These are phyloP conservation scores for Naganishia onofrii DNA, from an alignment of 768 basidiomycete species.

Conservation along the genomic window DNA sequence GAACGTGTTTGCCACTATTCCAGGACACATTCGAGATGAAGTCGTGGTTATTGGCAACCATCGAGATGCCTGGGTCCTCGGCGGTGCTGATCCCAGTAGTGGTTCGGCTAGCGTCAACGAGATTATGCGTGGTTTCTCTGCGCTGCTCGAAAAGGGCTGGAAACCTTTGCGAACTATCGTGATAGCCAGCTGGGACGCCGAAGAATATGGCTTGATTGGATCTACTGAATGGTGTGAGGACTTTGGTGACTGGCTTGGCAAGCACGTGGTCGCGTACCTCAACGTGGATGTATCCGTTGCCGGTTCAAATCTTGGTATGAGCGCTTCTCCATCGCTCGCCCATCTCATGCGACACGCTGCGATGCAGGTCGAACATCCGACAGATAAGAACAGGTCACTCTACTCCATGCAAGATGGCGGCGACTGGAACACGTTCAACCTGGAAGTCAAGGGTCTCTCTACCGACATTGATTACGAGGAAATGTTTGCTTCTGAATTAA, in stretches of 20 bases:
- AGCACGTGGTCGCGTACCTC: conserved; percentile 79
- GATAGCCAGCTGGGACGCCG: conserved; percentile 73
- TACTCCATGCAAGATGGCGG: conserved; percentile 77
- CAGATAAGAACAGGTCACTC: conserved; percentile 62
- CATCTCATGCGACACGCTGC: conserved; percentile 70
- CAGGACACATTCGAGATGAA: conserved; percentile 78
- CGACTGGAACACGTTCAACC: conserved; percentile 52
- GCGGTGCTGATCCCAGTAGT: conserved; percentile 57
- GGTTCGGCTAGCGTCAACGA: conserved; percentile 78
- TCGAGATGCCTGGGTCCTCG: conserved; percentile 78
- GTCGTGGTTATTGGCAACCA: conserved; percentile 84
- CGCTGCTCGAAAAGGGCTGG: conserved; percentile 70
- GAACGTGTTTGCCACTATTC: conserved; percentile 81
- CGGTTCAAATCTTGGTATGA: conserved; percentile 61
- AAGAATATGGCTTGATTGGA: conserved; percentile 61
- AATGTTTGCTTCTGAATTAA: conserved; percentile 40
- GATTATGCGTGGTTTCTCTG: conserved; percentile 70
- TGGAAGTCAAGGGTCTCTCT: conserved; percentile 22
- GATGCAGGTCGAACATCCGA: conserved; percentile 70
- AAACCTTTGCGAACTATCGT: conserved; percentile 74
- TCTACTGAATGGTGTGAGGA: conserved; percentile 94
- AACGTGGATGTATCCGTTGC: conserved; percentile 71
- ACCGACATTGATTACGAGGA: conserved; percentile 35
- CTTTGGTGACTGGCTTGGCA: conserved; percentile 73
- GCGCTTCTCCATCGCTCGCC: conserved; percentile 77